Base-by-base conservation (phyloP, 2,329 filamentous ascomycete genomes). In the Pyricularia pennisetigena region DNA sequence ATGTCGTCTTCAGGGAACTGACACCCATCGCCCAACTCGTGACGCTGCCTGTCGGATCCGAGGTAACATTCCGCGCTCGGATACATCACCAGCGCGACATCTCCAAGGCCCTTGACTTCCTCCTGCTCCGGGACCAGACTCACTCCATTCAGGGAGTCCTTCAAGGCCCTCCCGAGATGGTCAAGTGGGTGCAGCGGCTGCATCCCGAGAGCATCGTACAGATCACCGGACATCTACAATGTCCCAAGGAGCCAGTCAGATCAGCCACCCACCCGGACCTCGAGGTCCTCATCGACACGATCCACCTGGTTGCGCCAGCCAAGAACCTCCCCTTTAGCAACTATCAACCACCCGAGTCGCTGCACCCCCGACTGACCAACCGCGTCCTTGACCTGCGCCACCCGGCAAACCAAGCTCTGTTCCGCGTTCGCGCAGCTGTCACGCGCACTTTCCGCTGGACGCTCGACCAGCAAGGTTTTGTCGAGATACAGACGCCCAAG, bases 401-500 rank as follows among this genome's bases (percentile, higher is more conserved):
- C n/a, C 90, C 92, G 0, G 86, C 92, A 0, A 93, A 93, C 65
- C 93, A 97, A 77, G 88, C 90, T 41, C 90, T 97, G 71, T 97
- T 97, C 83, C 90, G 92, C 69, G 88, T 97, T 65, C 92, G 95
- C 72, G 90, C 93, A 4, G 89, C 88, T 29, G 87, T 97, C 68
- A 89, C 90, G 73, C 90, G 90, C 73, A 83, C 91, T 29, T 97
- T 97, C 84, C 90, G 94, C 65, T 79, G 85, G 10, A 88, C 90
- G 2, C 85, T 97, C 0, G 90, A 94, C 72, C 82, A 85, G 2
- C 83, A 90, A 71, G 90, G 88, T 20, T 97, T 97, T 76, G 90
- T 97, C 69, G 94, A 97, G 78, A 97, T 97, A 70, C 93, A 97
- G 76, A 97, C 93, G 0, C 94, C 94, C 2, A 97, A 97, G 79